Conservation (phyloP, 2,329 filamentous ascomycete genomes). For the Monosporascus sp. region DNA sequence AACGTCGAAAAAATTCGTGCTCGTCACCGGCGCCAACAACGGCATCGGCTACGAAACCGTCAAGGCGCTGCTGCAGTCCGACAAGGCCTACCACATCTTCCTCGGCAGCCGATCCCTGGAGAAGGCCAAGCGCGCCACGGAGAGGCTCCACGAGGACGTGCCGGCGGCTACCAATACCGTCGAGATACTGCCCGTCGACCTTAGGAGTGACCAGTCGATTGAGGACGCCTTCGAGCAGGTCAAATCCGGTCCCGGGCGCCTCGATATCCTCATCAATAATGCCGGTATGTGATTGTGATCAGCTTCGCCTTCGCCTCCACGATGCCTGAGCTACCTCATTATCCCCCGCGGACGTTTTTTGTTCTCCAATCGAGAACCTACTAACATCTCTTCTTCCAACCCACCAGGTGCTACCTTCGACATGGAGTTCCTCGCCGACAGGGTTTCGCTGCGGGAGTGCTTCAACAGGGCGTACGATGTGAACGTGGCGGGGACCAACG, state of each 20-base stretch:
- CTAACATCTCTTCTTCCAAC: neutral
- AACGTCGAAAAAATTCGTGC: conserved; percentile 28
- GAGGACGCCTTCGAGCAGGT: conserved; percentile 37
- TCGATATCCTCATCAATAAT: conserved; percentile 54
- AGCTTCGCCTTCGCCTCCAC: no score
- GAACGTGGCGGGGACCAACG: conserved; percentile 43
- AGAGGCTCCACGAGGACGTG: conserved; percentile 33
- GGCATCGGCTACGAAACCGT: conserved; percentile 55
- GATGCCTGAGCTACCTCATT: no score
- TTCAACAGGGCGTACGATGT: conserved; percentile 43
- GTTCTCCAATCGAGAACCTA: no score
- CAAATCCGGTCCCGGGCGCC: conserved; percentile 30
- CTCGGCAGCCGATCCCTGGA: conserved; percentile 46
- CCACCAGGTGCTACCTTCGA: conserved; percentile 38
- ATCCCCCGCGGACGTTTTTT: no score
- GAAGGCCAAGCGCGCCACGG: conserved; percentile 45
- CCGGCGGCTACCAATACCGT: conserved; percentile 36
- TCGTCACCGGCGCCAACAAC: conserved; percentile 58
- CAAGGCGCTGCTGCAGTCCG: conserved; percentile 45
- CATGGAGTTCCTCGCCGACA: conserved; percentile 15
- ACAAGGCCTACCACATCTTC: conserved; percentile 44
- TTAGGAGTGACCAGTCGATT: conserved; percentile 48
- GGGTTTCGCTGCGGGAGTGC: conserved; percentile 30
- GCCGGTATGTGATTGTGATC: conserved; percentile 32
- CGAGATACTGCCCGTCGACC: conserved; percentile 44